Conservation (phyloP, 331 rosid genomes). For the Ulmus americana region DNA sequence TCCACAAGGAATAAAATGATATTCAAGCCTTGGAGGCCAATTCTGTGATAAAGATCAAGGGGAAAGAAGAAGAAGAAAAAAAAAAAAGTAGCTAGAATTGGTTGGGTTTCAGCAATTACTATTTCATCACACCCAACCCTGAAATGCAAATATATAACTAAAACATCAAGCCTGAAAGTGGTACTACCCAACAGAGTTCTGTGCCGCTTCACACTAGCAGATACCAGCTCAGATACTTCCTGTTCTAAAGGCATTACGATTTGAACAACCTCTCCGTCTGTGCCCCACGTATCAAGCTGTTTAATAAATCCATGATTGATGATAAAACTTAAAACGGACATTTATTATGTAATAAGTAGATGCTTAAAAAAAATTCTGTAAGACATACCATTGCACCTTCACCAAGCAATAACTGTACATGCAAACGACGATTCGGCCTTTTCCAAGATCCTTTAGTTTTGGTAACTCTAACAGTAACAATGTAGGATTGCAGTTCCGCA, state of each 20-base stretch:
- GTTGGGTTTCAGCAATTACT: too few relatives aligned
- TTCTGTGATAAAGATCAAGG: not conserved
- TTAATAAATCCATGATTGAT: constrained; percentile 17
- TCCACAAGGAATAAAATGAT: not conserved
- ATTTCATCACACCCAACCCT: not conserved
- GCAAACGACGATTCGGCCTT: constrained; percentile 67
- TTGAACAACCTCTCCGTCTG: constrained; percentile 75
- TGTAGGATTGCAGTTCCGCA: constrained; percentile 59
- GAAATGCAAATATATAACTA: not conserved
- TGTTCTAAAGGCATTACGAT: constrained; percentile 56
- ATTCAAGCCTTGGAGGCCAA: not conserved
- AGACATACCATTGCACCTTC: constrained; percentile 75
- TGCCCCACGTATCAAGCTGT: constrained; percentile 72
- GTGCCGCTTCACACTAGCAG: constrained; percentile 49
- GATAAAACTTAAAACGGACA: constrained; percentile 13
- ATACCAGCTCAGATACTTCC: constrained; percentile 54
- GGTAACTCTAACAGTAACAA: constrained; percentile 52
- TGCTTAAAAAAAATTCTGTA: constrained; percentile 8
- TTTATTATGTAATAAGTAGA: constrained; percentile 1
- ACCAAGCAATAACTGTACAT: constrained; percentile 71
- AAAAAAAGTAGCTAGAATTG: not conserved
- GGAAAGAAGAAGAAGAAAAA: not conserved
- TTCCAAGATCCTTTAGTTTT: constrained; percentile 74
- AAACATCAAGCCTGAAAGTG: not conserved
- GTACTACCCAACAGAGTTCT: constrained; percentile 48